Base-by-base conservation (phyloP, 306 rosid genomes). In the Sophora flavescens region DNA sequence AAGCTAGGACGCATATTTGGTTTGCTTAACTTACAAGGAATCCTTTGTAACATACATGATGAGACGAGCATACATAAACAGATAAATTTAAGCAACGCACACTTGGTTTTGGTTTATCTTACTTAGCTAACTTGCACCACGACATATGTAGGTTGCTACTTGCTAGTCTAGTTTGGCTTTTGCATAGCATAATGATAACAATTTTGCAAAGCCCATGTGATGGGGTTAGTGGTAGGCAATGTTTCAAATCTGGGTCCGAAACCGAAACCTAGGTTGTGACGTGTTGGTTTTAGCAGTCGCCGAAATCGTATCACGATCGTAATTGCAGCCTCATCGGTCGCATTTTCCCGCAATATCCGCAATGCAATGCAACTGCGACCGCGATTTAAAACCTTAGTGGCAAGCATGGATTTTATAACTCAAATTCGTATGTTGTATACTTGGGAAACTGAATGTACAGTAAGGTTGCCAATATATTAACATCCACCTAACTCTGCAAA, bases 401-500 rank as follows among this genome's bases (percentile, higher is more conserved):
- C 35, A 45, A 11, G 9, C 71, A 53, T 77, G 9, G 65, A 53
- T 77, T 32, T 58, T 61, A 60, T 28, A 18, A 45, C 8, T 42
- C 30, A 6, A 77, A 50, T 33, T 33, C 38, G 6, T 50, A 32
- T 30, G 12, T 50, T 45, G 12, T 14, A 6, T 36, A 18, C n/a
- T 16, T 44, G 62, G 39, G 54, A 72, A 18, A 26, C 28, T 13
- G 36, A 81, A 41, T 1, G 11, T 60, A n/a, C 3, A 18, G 17
- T 3, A 61, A 53, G 18, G 6, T 62, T 12, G 13, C 1, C 3
- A 53, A 17, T 38, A 39, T 48, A 18, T 45, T 69, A 66, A 30
- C 60, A 41, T 26, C 56, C 81, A 83, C 90, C 89, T 68, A 84
- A 82, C 78, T 77, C 6, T 14, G 75, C 35, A 60, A 59, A 70